A percentile compares a stretch with the other conserved stretches of the same genome.
Evolutionary conservation across 2,329 filamentous ascomycete genomes (phyloP).

Genomic region (Fusarium illudens): DNA sequence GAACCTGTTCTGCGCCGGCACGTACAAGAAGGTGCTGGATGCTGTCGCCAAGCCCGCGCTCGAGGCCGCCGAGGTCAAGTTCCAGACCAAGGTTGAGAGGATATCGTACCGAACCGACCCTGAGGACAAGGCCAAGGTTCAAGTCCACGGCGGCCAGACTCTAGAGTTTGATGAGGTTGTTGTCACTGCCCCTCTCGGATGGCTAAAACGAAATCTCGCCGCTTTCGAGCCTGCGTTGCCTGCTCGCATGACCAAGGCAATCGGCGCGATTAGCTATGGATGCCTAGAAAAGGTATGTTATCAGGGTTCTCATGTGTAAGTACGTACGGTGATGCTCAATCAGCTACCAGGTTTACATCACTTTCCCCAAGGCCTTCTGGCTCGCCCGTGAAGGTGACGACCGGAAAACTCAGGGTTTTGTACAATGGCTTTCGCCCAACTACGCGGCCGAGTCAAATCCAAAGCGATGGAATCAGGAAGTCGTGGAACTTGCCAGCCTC

Average conservation of each 20-base stretch:
- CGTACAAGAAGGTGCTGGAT: constrained; percentile 66
- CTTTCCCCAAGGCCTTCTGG: constrained; percentile 83
- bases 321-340: constrained; percentile 1
- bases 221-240: constrained; percentile 70
- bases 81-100: constrained; percentile 56
- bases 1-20: constrained; percentile 68
- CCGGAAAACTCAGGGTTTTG: constrained; percentile 69
- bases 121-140: constrained; percentile 52
- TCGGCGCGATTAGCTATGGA: constrained; percentile 73
- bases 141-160: constrained; percentile 54
- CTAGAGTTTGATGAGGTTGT: constrained; percentile 73
- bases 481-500: constrained; percentile 78
- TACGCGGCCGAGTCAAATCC: constrained; percentile 72
- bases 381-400: constrained; percentile 50
- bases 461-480: constrained; percentile 76
- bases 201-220: constrained; percentile 68
- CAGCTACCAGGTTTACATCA: constrained; percentile 62
- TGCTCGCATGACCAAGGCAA: constrained; percentile 64
- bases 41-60: constrained; percentile 66
- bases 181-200: constrained; percentile 73
- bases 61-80: constrained; percentile 62
- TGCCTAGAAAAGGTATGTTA: constrained; percentile 71
- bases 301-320: not conserved
- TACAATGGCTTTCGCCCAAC: constrained; percentile 75
- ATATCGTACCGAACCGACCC: constrained; percentile 48